Evolutionary conservation across 768 basidiomycete genomes (phyloP).

Genomic region (Thelephora ganbajun): DNA sequence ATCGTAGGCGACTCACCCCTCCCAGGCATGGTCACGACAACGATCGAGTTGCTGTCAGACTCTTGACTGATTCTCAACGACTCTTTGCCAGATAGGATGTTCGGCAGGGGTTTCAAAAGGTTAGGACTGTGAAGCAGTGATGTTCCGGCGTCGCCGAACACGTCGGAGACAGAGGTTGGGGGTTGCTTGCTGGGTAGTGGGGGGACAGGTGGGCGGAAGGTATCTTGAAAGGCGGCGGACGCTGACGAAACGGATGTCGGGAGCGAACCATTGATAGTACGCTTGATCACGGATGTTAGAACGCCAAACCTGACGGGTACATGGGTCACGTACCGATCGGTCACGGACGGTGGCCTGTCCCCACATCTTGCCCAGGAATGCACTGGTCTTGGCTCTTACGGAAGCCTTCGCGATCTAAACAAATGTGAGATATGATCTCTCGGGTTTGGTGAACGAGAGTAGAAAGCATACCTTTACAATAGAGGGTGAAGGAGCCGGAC

Average conservation of each 20-base stretch:
- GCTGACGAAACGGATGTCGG: slow-evolving; percentile 13
- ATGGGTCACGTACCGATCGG: slow-evolving; percentile 36
- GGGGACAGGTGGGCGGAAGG: slow-evolving; percentile 27
- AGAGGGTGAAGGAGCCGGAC: too few species aligned
- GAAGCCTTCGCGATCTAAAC: slow-evolving; percentile 31
- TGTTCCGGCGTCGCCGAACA: slow-evolving; percentile 24
- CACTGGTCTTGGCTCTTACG: slow-evolving; percentile 67
- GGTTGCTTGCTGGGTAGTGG: slow-evolving; percentile 34
- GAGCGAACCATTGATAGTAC: slow-evolving; percentile 13
- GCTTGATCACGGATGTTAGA: slow-evolving; percentile 7
- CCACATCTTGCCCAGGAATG: slow-evolving; percentile 68
- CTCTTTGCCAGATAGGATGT: slow-evolving; percentile 27
- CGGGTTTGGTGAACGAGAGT: slow-evolving; percentile 10
- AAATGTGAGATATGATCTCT: not conserved
- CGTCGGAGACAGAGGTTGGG: slow-evolving; percentile 33
- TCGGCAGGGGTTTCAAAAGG: slow-evolving; percentile 51
- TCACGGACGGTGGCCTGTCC: slow-evolving; percentile 53
- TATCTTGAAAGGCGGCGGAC: slow-evolving; percentile 22
- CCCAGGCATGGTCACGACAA: slow-evolving; percentile 37
- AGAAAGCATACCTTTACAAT: too few species aligned
- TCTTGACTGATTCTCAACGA: slow-evolving; percentile 25
- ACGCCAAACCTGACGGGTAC: slow-evolving; percentile 10
- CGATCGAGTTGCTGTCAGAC: slow-evolving; percentile 40
- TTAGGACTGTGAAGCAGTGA: slow-evolving; percentile 16
- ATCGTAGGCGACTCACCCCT: slow-evolving; percentile 10